Conservation (phyloP, 1,284 basidiomycete genomes). For the Coriolopsis trogii region DNA sequence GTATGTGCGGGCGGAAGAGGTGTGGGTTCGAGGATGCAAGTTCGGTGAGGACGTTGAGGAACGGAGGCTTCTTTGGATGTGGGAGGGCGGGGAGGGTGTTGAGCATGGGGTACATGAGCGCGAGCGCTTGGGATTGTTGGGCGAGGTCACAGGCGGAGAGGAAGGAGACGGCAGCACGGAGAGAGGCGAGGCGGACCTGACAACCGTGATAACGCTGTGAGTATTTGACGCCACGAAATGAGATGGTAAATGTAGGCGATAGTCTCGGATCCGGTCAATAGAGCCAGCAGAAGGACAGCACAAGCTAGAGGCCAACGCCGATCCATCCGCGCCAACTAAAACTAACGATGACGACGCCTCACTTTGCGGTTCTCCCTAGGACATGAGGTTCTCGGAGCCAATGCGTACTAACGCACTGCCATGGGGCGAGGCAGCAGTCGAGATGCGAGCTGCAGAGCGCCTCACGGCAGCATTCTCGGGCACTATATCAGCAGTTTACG, state of each 20-base stretch:
- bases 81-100: conserved; percentile 62
- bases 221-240: neutral
- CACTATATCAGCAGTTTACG: too few species aligned
- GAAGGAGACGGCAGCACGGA: conserved; percentile 66
- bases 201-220: neutral
- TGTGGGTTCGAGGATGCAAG: conserved; percentile 66
- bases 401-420: too few species aligned
- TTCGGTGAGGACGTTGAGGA: conserved; percentile 71
- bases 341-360: too few species aligned
- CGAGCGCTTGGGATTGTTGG: conserved; percentile 58
- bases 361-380: too few species aligned
- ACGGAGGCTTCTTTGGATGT: conserved; percentile 57
- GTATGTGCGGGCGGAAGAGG: conserved; percentile 70
- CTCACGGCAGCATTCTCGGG: too few species aligned
- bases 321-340: too few species aligned
- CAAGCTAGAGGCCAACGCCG: too few species aligned
- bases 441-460: too few species aligned
- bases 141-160: conserved; percentile 56
- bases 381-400: too few species aligned
- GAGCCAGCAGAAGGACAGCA: too few species aligned
- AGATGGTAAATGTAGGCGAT: neutral
- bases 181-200: conserved; percentile 61
- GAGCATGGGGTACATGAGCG: conserved; percentile 67
- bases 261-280: too few species aligned
- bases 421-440: too few species aligned